These are phyloP conservation scores for Cercospora sesami DNA, from an alignment of 2,329 filamentous ascomycete species.

Conservation along the genomic window DNA sequence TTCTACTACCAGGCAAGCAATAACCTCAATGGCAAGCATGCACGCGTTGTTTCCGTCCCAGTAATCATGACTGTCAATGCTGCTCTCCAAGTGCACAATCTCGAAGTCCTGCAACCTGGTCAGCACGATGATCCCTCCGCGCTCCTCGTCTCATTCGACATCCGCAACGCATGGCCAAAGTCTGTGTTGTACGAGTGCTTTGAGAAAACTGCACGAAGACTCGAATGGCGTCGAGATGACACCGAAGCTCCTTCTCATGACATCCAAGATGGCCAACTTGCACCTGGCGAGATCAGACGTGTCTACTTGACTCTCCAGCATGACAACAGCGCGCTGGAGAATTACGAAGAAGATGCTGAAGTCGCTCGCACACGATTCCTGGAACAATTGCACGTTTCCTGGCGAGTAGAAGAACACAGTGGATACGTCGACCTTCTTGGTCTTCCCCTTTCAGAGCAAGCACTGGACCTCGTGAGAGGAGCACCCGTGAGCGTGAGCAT, in stretches of 20 bases:
- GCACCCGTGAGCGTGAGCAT: constrained; percentile 17
- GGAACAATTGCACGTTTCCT: constrained; percentile 25
- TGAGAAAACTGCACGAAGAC: constrained; percentile 8
- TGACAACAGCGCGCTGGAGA: neutral
- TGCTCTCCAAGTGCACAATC: constrained; percentile 76
- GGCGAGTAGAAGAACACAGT: constrained; percentile 27
- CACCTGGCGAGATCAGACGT: constrained; percentile 28
- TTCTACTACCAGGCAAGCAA: constrained; percentile 65
- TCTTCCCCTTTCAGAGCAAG: constrained; percentile 22
- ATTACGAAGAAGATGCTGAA: constrained; percentile 22
- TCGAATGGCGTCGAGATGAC: constrained; percentile 2
- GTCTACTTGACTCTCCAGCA: constrained; percentile 22
- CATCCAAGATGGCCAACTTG: constrained; percentile 15
- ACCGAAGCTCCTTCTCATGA: constrained; percentile 12
- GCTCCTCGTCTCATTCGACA: constrained; percentile 77
- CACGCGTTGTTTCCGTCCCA: constrained; percentile 62
- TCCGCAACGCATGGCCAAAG: constrained; percentile 87
- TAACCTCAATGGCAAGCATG: constrained; percentile 19
- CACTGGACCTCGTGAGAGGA: constrained; percentile 22
- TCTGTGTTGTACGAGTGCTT: constrained; percentile 56
- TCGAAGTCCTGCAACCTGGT: constrained; percentile 68
- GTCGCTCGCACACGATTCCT: constrained; percentile 22
- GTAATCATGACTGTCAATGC: constrained; percentile 89
- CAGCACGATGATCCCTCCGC: constrained; percentile 56
- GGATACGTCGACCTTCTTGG: constrained; percentile 28